These are phyloP conservation scores for Pseudogymnoascus sp. DNA, from an alignment of 2,329 filamentous ascomycete species.

Conservation along the genomic window DNA sequence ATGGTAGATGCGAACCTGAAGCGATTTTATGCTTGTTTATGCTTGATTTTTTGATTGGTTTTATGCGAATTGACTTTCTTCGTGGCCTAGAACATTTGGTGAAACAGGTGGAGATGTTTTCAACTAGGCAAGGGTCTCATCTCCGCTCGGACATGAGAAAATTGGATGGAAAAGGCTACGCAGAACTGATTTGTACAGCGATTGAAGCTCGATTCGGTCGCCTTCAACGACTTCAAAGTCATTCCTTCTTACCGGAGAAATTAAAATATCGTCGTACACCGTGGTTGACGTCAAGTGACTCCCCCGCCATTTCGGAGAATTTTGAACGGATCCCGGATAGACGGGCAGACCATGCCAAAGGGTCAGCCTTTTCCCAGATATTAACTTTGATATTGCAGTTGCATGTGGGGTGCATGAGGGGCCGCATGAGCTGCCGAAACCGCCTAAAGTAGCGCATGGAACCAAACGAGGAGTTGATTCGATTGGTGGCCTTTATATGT, in stretches of 20 bases:
- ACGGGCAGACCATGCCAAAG: neutral
- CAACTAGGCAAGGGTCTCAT: neutral
- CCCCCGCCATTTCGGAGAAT: constrained; percentile 3
- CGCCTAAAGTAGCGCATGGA: neutral
- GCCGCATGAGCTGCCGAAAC: neutral
- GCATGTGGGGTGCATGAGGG: neutral
- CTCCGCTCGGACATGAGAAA: neutral
- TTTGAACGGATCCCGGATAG: neutral
- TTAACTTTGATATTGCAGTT: neutral
- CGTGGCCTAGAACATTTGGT: neutral
- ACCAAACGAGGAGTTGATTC: neutral
- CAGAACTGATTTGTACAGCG: neutral
- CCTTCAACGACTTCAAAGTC: neutral
- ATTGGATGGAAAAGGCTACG: neutral
- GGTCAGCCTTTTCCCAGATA: neutral
- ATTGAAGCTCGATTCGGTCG: neutral
- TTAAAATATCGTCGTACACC: neutral
- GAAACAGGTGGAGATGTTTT: neutral
- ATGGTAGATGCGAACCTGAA: neutral
- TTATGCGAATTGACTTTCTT: neutral
- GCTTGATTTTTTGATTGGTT: neutral
- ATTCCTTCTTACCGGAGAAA: neutral
- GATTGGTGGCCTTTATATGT: constrained; percentile 7
- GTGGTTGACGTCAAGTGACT: neutral
- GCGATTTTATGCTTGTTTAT: neutral